Base-by-base conservation (phyloP, 164 flowering plant genomes). In the Cinnamomum chago region DNA sequence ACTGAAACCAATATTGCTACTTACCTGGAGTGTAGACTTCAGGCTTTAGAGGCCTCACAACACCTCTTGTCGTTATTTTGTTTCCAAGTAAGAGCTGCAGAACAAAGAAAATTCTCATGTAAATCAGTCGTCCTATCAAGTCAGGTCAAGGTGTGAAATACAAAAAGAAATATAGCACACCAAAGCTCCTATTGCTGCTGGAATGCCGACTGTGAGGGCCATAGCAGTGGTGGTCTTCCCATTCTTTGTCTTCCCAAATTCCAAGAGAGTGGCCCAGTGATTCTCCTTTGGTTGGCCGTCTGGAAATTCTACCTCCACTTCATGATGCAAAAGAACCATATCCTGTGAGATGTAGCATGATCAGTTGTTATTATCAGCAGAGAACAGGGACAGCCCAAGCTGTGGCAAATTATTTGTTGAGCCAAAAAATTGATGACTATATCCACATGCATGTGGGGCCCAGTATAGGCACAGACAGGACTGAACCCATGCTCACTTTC, bases 251-350 rank as follows among this genome's bases (percentile, higher is more conserved):
- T 75, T 90, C 71, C 98, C 98, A 70, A 88, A 90, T 79, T 93
- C 98, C 78, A 95, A 70, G 20, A 95, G 78, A 58, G 97, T 90
- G 23, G 92, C 93, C 10, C 64, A 70, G 68, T 92, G 97, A 14
- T 73, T 84, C 84, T 92, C 95, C 13, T 78, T 73, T 22, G 82
- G 79, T 70, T 76, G 88, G 70, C 82, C 85, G 70, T 90, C 88
- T 30, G 89, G 93, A 70, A 83, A 89, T 14, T 87, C 94, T 66
- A 92, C 86, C 79, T 87, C 95, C 70, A 95, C 81, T 86, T 93
- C 93, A 70, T 95, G 97, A 82, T 95, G 90, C 82, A 94, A 76
- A 76, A 95, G 89, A 72, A 95, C 98, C 99, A 95, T 95, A 77
- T 94, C 99, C 99, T 92, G 81, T 24, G 24, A 13, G 70, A 81